These are phyloP conservation scores for Waltiozyma sp. DNA, from an alignment of 1,139 yeast species.

Conservation along the genomic window DNA sequence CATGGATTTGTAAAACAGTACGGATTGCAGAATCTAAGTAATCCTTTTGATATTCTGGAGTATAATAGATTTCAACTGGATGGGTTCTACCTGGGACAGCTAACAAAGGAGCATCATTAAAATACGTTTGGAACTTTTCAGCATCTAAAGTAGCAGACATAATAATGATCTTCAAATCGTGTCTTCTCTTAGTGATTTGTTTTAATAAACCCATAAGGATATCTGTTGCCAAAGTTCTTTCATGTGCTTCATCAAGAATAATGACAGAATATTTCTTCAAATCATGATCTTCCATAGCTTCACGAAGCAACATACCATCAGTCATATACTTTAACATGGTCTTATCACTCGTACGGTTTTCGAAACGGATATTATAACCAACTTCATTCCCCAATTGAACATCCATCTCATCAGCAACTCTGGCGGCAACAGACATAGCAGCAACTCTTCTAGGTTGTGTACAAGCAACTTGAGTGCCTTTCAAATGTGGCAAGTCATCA, in stretches of 20 bases:
- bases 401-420: conserved; percentile 85
- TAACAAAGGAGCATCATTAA: conserved; percentile 75
- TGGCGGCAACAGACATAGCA: conserved; percentile 83
- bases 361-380: conserved; percentile 84
- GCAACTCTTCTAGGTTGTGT: conserved; percentile 97
- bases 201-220: conserved; percentile 74
- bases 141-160: conserved; percentile 96
- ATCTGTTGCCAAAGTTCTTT: conserved; percentile 87
- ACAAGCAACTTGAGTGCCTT: conserved; percentile 58
- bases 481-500: conserved; percentile 65
- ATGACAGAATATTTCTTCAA: conserved; percentile 62
- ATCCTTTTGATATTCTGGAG: conserved; percentile 81
- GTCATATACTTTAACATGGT: conserved; percentile 82
- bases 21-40: conserved; percentile 82
- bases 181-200: conserved; percentile 51
- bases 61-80: conserved; percentile 81
- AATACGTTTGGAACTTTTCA: conserved; percentile 66
- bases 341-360: conserved; percentile 50
- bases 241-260: conserved; percentile 97
- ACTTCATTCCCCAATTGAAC: conserved; percentile 64
- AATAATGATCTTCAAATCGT: conserved; percentile 62
- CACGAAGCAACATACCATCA: conserved; percentile 88
- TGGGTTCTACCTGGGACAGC: conserved; percentile 82
- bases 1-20: conserved; percentile 70
- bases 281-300: conserved; percentile 68